Evolutionary conservation across 2,329 filamentous ascomycete genomes (phyloP).

Genomic region (Sclerotinia minor): DNA sequence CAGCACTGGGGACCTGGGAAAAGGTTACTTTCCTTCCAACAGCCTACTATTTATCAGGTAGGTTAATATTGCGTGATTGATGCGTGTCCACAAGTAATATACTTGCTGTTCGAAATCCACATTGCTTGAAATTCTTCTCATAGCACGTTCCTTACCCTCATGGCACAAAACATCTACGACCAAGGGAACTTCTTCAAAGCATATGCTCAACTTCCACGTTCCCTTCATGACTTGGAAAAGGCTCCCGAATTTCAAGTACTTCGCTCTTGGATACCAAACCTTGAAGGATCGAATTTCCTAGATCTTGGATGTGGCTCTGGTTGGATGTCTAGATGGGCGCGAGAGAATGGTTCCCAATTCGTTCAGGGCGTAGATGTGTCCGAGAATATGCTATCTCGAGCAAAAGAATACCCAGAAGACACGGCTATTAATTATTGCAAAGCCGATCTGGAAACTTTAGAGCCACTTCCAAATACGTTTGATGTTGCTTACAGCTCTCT

Average conservation of each 20-base stretch:
- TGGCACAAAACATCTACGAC: slow-evolving; percentile 11
- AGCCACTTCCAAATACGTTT: not conserved
- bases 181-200: slow-evolving; percentile 1
- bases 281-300: not conserved
- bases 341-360: not conserved
- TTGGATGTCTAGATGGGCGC: slow-evolving; percentile 9
- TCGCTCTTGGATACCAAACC: not conserved
- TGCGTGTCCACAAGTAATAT: not conserved
- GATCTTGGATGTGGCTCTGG: slow-evolving; percentile 4
- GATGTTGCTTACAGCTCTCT: slow-evolving; percentile 2
- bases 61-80: not conserved
- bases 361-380: slow-evolving; percentile 1
- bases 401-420: slow-evolving; percentile 1
- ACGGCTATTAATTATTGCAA: not conserved
- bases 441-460: not conserved
- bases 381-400: slow-evolving; percentile 10
- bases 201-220: slow-evolving; percentile 2
- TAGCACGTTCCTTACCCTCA: not conserved
- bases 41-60: not conserved
- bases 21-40: too few relatives aligned
- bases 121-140: not conserved
- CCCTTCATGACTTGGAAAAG: slow-evolving; percentile 3
- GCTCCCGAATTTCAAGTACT: not conserved
- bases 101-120: not conserved
- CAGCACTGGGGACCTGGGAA: not conserved